phyloP scores from a whole-genome alignment of 1,139 yeast species.

The Geotrichum candidum region DNA sequence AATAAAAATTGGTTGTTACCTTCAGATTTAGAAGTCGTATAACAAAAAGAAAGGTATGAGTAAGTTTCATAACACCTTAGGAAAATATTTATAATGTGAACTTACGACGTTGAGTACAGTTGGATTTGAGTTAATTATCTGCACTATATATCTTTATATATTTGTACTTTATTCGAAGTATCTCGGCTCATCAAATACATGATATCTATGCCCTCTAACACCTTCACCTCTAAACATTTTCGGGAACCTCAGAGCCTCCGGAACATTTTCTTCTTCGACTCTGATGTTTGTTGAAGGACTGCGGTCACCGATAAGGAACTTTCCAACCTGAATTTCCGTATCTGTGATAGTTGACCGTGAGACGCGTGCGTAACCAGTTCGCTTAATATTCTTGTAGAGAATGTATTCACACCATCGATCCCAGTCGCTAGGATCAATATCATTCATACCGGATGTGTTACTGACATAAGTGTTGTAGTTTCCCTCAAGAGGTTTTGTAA shows the following conservation, averaged over 20 bases:
- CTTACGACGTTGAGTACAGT: background rate
- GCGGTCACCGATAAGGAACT: slow-evolving; percentile 56
- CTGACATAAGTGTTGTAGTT: slow-evolving; percentile 90
- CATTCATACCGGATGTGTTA: slow-evolving; percentile 76
- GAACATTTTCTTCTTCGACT: slow-evolving; percentile 51
- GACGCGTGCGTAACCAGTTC: slow-evolving; percentile 90
- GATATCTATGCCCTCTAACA: slow-evolving; percentile 86
- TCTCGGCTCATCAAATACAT: slow-evolving; percentile 83
- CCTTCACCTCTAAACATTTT: slow-evolving; percentile 81
- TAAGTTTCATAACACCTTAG: too few species aligned
- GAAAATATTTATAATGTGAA: too few species aligned
- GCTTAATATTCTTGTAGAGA: slow-evolving; percentile 74
- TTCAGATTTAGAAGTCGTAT: too few species aligned
- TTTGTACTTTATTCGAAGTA: slow-evolving; percentile 47
- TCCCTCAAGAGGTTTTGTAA: slow-evolving; percentile 78
- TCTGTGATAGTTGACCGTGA: slow-evolving; percentile 92
- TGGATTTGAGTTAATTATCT: background rate
- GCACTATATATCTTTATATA: background rate
- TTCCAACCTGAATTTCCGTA: slow-evolving; percentile 92
- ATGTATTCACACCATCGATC: slow-evolving; percentile 99
- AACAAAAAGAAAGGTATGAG: too few species aligned
- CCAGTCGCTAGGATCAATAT: slow-evolving; percentile 89
- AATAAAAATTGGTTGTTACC: too few species aligned
- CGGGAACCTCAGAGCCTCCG: slow-evolving; percentile 70
- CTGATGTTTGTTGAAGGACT: slow-evolving; percentile 49